Evolutionary conservation across 2,329 filamentous ascomycete species (phyloP), one percentile per base, ranked within the genome.

Genomic region (Claviceps humidiphila): DNA sequence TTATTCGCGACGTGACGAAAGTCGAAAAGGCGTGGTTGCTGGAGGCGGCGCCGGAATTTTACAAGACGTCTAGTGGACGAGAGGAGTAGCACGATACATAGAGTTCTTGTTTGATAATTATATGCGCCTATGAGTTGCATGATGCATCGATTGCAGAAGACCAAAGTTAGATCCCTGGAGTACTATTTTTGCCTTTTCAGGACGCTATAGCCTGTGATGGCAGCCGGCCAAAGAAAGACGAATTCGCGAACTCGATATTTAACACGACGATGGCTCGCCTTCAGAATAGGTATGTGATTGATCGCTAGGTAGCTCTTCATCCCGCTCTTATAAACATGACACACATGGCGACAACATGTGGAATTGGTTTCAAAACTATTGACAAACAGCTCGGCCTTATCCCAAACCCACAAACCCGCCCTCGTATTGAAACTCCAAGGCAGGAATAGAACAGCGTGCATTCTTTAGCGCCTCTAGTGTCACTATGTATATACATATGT

Each of bases 21-120:
- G 87, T 97, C 60, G 87, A 96, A 65, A 95, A 89, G 74, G 74
- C 72, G n/a, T 98, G 91, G 87, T 74, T 98, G 59, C 65, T 90
- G 47, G 89, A 97, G 66, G 94, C 91, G 72, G 89, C 88, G 14
- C 82, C 87, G 0, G 82, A 85, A 51, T 97, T 86, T 64, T 95
- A 95, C 66, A 77, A 80, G 61, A 68, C 87, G 20, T 76, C 63
- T 60, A 58, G 63, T 59, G 58, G 60, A 49, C 56, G 60, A 54
- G 39, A 30, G 26, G 56, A 58, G 49, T 60, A 48, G 38, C 11
- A 24, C 24, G 24, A 24, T 5, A 30, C 3, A 34, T 11, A 4
- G 9, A 24, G 9, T 5, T 11, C 2, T 9, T 43, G 8, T 13
- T 13, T 43, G 9, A 17, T 13, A 34, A 11, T 4, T 3, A 1